These are phyloP conservation scores for Pseudocercospora cruenta DNA, from an alignment of 2,329 filamentous ascomycete genomes.

Conservation along the genomic window DNA sequence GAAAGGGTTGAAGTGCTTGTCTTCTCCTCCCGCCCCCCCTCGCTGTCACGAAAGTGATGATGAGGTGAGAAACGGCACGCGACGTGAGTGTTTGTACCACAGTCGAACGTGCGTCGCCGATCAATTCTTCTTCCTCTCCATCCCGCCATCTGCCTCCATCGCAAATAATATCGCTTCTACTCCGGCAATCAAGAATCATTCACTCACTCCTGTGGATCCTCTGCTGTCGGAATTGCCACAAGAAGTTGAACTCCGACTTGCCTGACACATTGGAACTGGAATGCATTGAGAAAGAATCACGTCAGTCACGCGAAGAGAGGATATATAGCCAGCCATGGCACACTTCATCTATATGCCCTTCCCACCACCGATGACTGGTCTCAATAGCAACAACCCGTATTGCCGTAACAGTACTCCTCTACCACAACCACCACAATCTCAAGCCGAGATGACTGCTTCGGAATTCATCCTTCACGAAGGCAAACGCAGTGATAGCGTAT, in stretches of 20 bases:
- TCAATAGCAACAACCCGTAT: background rate
- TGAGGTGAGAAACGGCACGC: conserved; percentile 7
- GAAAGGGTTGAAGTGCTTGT: background rate
- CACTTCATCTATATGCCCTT: conserved; percentile 4
- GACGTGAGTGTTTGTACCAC: background rate
- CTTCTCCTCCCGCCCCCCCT: background rate
- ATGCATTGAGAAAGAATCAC: background rate
- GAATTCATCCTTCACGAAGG: conserved; percentile 7
- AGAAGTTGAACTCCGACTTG: background rate
- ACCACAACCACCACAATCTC: conserved; percentile 44
- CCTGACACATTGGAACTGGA: background rate
- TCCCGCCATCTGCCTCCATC: background rate
- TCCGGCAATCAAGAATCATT: conserved; percentile 33
- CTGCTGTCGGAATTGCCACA: background rate
- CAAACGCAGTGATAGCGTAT: conserved; percentile 8
- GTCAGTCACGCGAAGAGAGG: background rate
- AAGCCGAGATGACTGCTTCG: conserved; percentile 31
- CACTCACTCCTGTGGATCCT: conserved; percentile 33
- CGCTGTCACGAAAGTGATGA: background rate
- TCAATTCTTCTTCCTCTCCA: background rate
- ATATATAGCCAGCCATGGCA: conserved; percentile 7
- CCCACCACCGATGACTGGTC: background rate
- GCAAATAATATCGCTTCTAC: background rate
- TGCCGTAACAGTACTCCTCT: conserved; percentile 1
- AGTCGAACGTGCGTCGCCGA: background rate